Evolutionary conservation across 2,329 filamentous ascomycete genomes (phyloP).

Genomic region (Leptographium radiaticola): DNA sequence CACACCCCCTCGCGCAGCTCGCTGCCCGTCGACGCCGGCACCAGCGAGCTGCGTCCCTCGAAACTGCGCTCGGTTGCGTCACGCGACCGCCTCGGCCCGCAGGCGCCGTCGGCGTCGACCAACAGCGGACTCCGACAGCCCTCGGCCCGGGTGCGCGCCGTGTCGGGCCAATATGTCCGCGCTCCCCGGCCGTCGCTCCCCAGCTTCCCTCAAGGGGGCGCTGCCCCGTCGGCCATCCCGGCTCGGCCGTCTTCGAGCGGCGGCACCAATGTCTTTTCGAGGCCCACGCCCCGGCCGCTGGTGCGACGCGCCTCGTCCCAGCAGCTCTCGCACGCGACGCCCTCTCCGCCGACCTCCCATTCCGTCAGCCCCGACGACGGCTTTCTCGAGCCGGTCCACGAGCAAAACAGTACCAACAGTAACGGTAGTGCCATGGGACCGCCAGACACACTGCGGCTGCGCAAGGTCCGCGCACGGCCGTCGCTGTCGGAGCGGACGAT

Average conservation of each 20-base stretch:
- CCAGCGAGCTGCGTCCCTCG: conserved; percentile 23
- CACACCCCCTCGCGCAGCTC: not conserved
- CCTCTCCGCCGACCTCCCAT: conserved; percentile 4
- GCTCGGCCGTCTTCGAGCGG: not conserved
- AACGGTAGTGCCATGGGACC: not conserved
- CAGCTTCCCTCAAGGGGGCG: not conserved
- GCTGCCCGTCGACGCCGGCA: not conserved
- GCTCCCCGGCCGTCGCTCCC: not conserved
- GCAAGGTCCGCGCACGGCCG: conserved; percentile 22
- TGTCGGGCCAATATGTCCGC: conserved; percentile 11
- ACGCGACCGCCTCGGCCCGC: conserved; percentile 22
- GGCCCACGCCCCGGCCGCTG: conserved; percentile 6
- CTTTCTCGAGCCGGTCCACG: conserved; percentile 1
- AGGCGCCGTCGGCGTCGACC: not conserved
- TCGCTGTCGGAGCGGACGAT: conserved; percentile 76
- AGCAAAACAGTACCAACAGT: not conserved
- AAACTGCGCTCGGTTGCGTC: conserved; percentile 28
- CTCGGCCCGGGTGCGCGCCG: conserved; percentile 8
- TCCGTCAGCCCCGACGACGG: conserved; percentile 2
- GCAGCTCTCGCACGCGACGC: conserved; percentile 1
- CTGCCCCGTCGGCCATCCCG: not conserved
- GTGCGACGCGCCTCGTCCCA: conserved; percentile 7
- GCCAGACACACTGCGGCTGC: not conserved
- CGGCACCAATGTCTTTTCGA: conserved; percentile 3
- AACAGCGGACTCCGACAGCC: conserved; percentile 5